A percentile compares a stretch with the other conserved stretches of the same genome.
These are phyloP conservation scores for Acacia crassicarpa DNA, from an alignment of 306 rosid species.

Conservation along the genomic window DNA sequence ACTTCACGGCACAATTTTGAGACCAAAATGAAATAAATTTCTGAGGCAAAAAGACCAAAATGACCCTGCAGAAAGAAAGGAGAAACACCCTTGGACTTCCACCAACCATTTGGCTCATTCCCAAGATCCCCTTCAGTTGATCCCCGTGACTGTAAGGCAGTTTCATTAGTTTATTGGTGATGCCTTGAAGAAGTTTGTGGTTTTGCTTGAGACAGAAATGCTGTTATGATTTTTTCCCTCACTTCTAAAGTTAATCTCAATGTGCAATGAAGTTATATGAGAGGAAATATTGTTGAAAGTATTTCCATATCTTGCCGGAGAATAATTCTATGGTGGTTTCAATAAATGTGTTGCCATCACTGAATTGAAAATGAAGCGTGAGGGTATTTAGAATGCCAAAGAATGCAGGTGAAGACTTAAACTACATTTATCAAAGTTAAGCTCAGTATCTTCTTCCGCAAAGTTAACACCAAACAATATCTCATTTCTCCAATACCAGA, in stretches of 20 bases:
- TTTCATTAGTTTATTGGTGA: background rate
- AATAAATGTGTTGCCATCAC: background rate
- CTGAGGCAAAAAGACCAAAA: too few species aligned
- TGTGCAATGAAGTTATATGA: background rate
- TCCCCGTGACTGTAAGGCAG: background rate
- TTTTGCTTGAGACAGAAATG: conserved; percentile 1
- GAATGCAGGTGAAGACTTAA: too few species aligned
- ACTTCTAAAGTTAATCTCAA: background rate
- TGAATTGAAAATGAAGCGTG: background rate
- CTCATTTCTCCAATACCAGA: too few species aligned
- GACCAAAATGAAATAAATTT: too few species aligned
- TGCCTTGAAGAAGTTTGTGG: background rate
- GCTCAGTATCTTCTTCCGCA: too few species aligned
- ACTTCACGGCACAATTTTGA: too few species aligned
- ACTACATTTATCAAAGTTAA: too few species aligned
- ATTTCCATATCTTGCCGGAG: background rate
- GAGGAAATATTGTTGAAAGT: background rate
- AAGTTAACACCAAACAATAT: too few species aligned
- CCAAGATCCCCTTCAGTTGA: background rate
- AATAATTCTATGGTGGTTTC: conserved; percentile 1
- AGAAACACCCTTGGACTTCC: background rate
- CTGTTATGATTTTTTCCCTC: background rate
- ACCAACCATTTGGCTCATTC: background rate
- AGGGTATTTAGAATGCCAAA: background rate
- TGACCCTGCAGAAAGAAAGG: too few species aligned